Percentiles rank a stretch among this genome's conserved stretches.
Evolutionary conservation across 805 yeast genomes (phyloP).

Genomic region (Candida verbasci): DNA sequence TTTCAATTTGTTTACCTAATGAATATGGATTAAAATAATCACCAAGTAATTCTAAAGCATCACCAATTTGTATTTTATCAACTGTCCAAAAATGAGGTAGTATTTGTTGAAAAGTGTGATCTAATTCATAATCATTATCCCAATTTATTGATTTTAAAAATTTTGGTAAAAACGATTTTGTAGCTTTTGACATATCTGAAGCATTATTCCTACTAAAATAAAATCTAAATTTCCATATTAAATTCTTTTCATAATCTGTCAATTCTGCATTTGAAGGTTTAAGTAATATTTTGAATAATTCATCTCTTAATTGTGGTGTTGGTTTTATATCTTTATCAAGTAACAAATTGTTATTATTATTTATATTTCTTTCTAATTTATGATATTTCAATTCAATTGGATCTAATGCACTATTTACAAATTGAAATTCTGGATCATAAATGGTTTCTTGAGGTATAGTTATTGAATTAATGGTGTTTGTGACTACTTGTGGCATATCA

Average conservation of each 20-base stretch:
- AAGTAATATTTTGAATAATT: slow-evolving; percentile 59
- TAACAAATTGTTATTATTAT: slow-evolving; percentile 68
- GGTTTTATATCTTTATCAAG: slow-evolving; percentile 87
- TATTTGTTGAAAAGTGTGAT: slow-evolving; percentile 67
- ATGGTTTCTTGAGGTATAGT: slow-evolving; percentile 28
- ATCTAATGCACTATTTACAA: slow-evolving; percentile 34
- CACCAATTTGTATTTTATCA: slow-evolving; percentile 77
- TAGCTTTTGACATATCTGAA: slow-evolving; percentile 10
- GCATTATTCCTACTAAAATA: slow-evolving; percentile 49
- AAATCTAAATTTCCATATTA: slow-evolving; percentile 88
- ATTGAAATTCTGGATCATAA: slow-evolving; percentile 41
- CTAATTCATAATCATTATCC: slow-evolving; percentile 77
- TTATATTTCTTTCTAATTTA: slow-evolving; percentile 71
- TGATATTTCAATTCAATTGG: slow-evolving; percentile 89
- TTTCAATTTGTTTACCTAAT: slow-evolving; percentile 11
- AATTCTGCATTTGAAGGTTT: slow-evolving; percentile 84
- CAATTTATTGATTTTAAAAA: slow-evolving; percentile 85
- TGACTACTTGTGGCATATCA: slow-evolving; percentile 19
- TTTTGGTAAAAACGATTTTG: slow-evolving; percentile 54
- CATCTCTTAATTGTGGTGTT: slow-evolving; percentile 74
- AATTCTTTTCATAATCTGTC: slow-evolving; percentile 58
- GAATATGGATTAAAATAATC: slow-evolving; percentile 59
- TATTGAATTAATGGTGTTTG: slow-evolving; percentile 30
- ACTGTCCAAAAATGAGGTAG: slow-evolving; percentile 55
- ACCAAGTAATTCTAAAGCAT: slow-evolving; percentile 81